phyloP scores from a whole-genome alignment of 345 rosid genomes.

The Sonneratia caseolaris region DNA sequence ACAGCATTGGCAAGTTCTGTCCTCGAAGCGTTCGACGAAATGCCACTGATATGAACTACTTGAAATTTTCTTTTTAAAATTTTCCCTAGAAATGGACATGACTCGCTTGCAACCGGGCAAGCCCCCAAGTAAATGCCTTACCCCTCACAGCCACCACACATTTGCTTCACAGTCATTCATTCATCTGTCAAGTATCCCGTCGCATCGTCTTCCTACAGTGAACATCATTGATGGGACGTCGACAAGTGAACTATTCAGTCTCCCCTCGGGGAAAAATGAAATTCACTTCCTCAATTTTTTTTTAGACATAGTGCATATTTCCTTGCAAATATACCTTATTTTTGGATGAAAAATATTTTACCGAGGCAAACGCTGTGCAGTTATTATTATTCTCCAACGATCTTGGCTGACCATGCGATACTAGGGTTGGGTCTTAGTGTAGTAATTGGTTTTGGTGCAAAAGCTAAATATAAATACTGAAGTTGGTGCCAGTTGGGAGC shows the following conservation, averaged over 20 bases:
- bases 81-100: neutral
- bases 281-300: neutral
- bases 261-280: neutral
- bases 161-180: neutral
- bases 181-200: neutral
- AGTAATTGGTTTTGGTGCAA: neutral
- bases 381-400: neutral
- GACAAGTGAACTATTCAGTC: slow-evolving; percentile 1
- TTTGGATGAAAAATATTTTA: neutral
- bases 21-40: neutral
- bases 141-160: neutral
- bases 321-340: neutral
- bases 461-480: no score
- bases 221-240: neutral
- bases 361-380: neutral
- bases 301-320: neutral
- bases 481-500: no score
- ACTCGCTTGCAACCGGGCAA: slow-evolving; percentile 1
- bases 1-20: neutral
- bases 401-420: neutral
- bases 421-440: neutral
- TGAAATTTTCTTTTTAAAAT: neutral
- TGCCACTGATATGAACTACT: neutral
- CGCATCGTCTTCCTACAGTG: neutral
- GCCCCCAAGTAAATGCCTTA: neutral